Conservation (phyloP, 1,284 basidiomycete species). For the Pseudozyma tsukubaensis region DNA sequence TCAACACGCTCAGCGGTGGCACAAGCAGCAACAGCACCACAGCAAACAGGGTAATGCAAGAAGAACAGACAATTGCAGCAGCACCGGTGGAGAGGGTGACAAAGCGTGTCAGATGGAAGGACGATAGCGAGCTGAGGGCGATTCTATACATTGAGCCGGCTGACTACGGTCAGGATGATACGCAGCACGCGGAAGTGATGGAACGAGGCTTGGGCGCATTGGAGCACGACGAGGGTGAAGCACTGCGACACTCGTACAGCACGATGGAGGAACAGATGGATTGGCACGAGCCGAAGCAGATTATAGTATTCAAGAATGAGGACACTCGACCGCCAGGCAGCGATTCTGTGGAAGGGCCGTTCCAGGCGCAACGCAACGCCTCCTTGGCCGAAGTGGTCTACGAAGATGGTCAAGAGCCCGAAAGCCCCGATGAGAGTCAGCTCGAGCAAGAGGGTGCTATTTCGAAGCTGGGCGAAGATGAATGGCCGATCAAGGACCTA, state of each 20-base stretch:
- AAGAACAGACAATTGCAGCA: neutral
- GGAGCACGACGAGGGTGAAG: constrained; percentile 54
- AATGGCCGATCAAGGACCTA: constrained; percentile 7
- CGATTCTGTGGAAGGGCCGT: constrained; percentile 47
- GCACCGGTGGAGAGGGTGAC: constrained; percentile 32
- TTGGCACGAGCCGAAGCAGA: constrained; percentile 41
- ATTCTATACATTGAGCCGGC: constrained; percentile 54
- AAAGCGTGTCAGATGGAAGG: constrained; percentile 55
- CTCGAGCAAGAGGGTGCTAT: constrained; percentile 20
- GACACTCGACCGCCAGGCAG: constrained; percentile 13
- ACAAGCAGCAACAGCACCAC: constrained; percentile 15
- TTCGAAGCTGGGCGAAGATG: constrained; percentile 1
- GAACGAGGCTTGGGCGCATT: constrained; percentile 16
- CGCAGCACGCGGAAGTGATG: constrained; percentile 10
- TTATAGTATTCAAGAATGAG: constrained; percentile 2
- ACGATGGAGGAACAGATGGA: constrained; percentile 58
- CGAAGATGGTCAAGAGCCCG: constrained; percentile 16
- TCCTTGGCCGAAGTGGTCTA: constrained; percentile 4
- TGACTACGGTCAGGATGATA: constrained; percentile 48
- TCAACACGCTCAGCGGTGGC: constrained; percentile 33
- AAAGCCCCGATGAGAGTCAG: constrained; percentile 21
- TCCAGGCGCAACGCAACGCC: constrained; percentile 28
- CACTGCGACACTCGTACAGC: constrained; percentile 45
- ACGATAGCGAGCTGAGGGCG: constrained; percentile 49
- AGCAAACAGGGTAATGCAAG: neutral